Base-by-base conservation (phyloP, 768 basidiomycete species). In the Boletus edulis region DNA sequence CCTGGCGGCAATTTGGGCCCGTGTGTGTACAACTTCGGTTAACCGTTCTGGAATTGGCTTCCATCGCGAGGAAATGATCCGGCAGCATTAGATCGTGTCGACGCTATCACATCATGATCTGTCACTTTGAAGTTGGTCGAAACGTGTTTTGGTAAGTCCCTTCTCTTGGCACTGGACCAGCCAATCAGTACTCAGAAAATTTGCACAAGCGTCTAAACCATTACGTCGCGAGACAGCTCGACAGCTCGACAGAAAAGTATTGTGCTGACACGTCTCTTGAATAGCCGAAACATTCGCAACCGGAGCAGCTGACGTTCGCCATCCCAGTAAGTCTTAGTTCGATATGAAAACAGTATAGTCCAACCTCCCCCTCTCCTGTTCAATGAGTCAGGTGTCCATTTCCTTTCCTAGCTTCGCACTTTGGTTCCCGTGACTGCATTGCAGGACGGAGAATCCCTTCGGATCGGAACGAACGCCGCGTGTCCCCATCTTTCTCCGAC, bases 1-100 rank as follows among this genome's bases (percentile, higher is more conserved):
- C 27, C 24, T 14, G 35, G 45, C 49, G 56, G 56, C 37, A 22
- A 59, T 60, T 44, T 39, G 20, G n/a, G 11, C 32, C 57, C 41
- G 50, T 22, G 51, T 49, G 41, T n/a, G 18, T 31, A 5, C 37
- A 24, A 17, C 14, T 41, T 5, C 34, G 39, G 9, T 18, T n/a
- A 4, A 15, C 22, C 29, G 18, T 22, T 47, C 38, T 48, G 39
- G 17, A 6, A 37, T 46, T 32, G 27, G 14, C 17, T 12, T 40
- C 31, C 31, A 49, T 32, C 22, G 15, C 31, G 37, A 49, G 31
- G 41, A 38, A 41, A 5, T 32, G 13, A 14, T 22, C 34, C 34
- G 45, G 35, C n/a, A 7, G 17, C 27, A 27, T 18, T 29, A 29
- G 9, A 29, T 29, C 15, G 15, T 10, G 15, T 34, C 24, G 24